A percentile compares a stretch with the other conserved stretches of the same genome.
Evolutionary conservation across 805 yeast genomes (phyloP).

Genomic region (Kuraishia capsulata): DNA sequence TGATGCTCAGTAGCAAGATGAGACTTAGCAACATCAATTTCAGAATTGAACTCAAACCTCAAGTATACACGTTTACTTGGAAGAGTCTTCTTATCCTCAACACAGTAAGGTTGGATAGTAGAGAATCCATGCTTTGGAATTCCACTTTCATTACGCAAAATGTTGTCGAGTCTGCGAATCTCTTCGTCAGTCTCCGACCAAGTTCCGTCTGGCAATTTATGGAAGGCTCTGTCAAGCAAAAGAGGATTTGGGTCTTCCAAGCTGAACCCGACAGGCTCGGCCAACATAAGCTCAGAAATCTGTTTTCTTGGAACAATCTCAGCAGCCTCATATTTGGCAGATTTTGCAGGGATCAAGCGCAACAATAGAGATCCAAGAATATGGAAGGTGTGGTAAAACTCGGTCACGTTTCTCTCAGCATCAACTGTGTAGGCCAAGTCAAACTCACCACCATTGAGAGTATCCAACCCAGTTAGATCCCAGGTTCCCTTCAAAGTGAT

Average conservation of each 20-base stretch:
- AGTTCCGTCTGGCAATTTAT: conserved; percentile 4
- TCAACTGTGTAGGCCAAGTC: conserved; percentile 1
- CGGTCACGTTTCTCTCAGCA: conserved; percentile 2
- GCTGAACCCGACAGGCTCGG: conserved; percentile 2
- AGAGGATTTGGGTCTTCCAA: conserved; percentile 6
- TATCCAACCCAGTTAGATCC: conserved; percentile 5
- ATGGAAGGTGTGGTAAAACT: conserved; percentile 5
- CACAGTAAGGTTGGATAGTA: conserved; percentile 5
- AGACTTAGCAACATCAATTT: conserved; percentile 1
- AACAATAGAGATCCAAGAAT: conserved; percentile 5
- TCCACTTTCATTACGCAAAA: conserved; percentile 1
- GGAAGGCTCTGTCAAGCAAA: conserved; percentile 5
- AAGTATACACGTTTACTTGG: conserved; percentile 1
- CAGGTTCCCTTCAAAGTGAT: conserved; percentile 5
- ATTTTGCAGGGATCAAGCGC: conserved; percentile 3
- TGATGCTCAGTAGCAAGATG: not conserved
- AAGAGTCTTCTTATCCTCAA: conserved; percentile 3
- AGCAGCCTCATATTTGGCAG: not conserved
- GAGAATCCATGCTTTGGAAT: conserved; percentile 2
- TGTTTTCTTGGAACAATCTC: not conserved
- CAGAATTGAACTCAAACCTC: not conserved
- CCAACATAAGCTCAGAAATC: not conserved
- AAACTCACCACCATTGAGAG: conserved; percentile 3
- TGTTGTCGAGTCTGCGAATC: conserved; percentile 5
- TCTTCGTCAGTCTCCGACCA: conserved; percentile 5